Percentiles rank a stretch among this genome's conserved stretches.
Conservation (phyloP, 164 flowering plant species). For the Brasenia schreberi region DNA sequence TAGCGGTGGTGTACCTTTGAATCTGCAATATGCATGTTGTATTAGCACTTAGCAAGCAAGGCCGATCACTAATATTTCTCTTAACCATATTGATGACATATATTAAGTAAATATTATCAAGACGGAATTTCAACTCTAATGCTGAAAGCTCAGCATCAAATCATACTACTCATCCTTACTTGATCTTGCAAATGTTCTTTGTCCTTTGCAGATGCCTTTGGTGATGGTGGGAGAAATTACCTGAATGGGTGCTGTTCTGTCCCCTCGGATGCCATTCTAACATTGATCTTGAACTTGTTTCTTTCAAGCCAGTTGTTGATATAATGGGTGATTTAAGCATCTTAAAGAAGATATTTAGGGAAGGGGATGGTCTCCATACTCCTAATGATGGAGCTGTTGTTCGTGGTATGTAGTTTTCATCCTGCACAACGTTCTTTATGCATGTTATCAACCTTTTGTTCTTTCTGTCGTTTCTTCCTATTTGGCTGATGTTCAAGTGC, state of each 20-base stretch:
- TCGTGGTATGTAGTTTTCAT: conserved; percentile 23
- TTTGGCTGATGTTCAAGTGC: too few species aligned
- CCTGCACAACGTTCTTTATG: background rate
- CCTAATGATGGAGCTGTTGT: conserved; percentile 57
- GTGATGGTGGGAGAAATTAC: conserved; percentile 22
- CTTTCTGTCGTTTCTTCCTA: too few species aligned
- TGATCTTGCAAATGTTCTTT: background rate
- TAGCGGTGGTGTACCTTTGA: too few species aligned
- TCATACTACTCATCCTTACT: too few species aligned
- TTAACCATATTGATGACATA: too few species aligned
- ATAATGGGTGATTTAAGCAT: conserved; percentile 40
- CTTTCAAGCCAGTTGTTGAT: conserved; percentile 48
- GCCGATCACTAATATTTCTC: too few species aligned
- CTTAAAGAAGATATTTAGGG: conserved; percentile 51
- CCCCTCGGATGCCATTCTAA: conserved; percentile 28
- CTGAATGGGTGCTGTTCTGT: conserved; percentile 15
- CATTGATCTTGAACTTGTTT: conserved; percentile 33
- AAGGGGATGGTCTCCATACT: conserved; percentile 33
- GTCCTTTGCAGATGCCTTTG: conserved; percentile 46
- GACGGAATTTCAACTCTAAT: too few species aligned
- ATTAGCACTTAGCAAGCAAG: too few species aligned
- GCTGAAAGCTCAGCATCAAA: too few species aligned
- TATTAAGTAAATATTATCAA: background rate
- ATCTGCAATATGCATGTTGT: too few species aligned
- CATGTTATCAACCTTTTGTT: too few species aligned